A percentile compares a stretch with the other conserved stretches of the same genome.
Conservation (phyloP, 1,284 basidiomycete species). For the Schizophyllum commune region DNA sequence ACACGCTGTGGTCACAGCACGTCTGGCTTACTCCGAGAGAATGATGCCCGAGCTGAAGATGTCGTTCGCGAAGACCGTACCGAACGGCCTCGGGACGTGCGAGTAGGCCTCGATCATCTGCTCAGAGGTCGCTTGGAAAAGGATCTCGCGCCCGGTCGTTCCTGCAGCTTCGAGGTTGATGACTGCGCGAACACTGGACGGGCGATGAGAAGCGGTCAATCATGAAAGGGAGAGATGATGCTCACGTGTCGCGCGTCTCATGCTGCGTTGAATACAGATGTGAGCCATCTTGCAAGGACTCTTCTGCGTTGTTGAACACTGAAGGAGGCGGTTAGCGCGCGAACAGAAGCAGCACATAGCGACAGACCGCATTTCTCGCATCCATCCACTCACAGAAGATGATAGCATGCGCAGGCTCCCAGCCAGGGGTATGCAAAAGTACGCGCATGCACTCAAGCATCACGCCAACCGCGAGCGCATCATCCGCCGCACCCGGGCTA, state of each 20-base stretch:
- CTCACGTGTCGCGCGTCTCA: slow-evolving; percentile 13
- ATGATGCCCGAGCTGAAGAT: slow-evolving; percentile 92
- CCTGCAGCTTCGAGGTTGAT: slow-evolving; percentile 96
- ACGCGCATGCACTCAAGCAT: slow-evolving; percentile 90
- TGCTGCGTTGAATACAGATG: slow-evolving; percentile 91
- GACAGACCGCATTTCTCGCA: background rate
- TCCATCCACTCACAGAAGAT: slow-evolving; percentile 64
- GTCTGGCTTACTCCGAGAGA: slow-evolving; percentile 69
- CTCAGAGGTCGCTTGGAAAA: slow-evolving; percentile 94
- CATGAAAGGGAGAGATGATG: too few relatives aligned
- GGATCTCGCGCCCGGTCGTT: slow-evolving; percentile 78
- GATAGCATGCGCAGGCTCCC: slow-evolving; percentile 74
- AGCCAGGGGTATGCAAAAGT: slow-evolving; percentile 63
- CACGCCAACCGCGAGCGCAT: slow-evolving; percentile 81
- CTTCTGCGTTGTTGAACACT: slow-evolving; percentile 97
- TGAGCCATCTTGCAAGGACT: slow-evolving; percentile 90
- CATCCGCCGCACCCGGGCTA: slow-evolving; percentile 83
- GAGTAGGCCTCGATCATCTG: slow-evolving; percentile 93
- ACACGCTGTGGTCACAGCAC: background rate
- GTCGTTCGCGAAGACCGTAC: slow-evolving; percentile 89
- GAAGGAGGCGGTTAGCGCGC: background rate
- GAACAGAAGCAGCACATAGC: background rate
- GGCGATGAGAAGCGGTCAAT: slow-evolving; percentile 2
- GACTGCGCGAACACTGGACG: slow-evolving; percentile 68
- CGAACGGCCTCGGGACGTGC: slow-evolving; percentile 83